A percentile compares a stretch with the other conserved stretches of the same genome.
Evolutionary conservation across 805 yeast species (phyloP).

Genomic region (Limtongia smithiae): DNA sequence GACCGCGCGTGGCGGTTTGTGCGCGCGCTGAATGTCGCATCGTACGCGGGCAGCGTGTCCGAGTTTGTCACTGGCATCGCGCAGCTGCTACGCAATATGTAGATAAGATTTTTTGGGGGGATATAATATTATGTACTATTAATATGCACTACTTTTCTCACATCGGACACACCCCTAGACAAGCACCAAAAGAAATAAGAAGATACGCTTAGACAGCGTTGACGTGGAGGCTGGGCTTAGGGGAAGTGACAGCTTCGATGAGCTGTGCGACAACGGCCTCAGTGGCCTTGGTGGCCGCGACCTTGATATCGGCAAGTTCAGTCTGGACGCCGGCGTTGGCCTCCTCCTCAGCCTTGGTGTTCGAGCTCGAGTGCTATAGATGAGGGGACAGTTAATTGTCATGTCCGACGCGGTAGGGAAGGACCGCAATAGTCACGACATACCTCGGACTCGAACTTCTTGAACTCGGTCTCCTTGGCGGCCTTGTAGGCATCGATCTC

Average conservation of each 20-base stretch:
- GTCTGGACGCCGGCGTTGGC: conserved; percentile 71
- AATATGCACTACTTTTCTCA: too few species aligned
- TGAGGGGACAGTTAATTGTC: neutral
- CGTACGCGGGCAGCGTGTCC: conserved; percentile 68
- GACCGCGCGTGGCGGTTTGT: conserved; percentile 88
- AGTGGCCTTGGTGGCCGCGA: conserved; percentile 61
- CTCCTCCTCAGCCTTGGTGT: conserved; percentile 70
- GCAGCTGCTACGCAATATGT: conserved; percentile 11
- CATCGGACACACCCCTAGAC: too few species aligned
- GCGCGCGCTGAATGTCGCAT: conserved; percentile 72
- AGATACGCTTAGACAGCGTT: conserved; percentile 49
- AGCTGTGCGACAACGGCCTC: conserved; percentile 66
- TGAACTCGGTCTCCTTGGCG: conserved; percentile 78
- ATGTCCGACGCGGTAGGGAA: neutral
- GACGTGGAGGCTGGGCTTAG: conserved; percentile 78
- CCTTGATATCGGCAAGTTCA: conserved; percentile 67
- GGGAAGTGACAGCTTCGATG: conserved; percentile 72
- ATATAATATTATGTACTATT: too few species aligned
- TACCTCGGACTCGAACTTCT: conserved; percentile 60
- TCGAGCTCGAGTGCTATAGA: conserved; percentile 61
- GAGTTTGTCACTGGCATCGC: conserved; percentile 42
- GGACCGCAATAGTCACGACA: conserved; percentile 15
- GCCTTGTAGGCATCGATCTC: conserved; percentile 85
- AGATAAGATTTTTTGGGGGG: too few species aligned
- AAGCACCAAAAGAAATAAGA: neutral